A percentile compares a stretch with the other conserved stretches of the same genome.
phyloP scores from a whole-genome alignment of 1,284 basidiomycete genomes.

The Ustilago trichophora region DNA sequence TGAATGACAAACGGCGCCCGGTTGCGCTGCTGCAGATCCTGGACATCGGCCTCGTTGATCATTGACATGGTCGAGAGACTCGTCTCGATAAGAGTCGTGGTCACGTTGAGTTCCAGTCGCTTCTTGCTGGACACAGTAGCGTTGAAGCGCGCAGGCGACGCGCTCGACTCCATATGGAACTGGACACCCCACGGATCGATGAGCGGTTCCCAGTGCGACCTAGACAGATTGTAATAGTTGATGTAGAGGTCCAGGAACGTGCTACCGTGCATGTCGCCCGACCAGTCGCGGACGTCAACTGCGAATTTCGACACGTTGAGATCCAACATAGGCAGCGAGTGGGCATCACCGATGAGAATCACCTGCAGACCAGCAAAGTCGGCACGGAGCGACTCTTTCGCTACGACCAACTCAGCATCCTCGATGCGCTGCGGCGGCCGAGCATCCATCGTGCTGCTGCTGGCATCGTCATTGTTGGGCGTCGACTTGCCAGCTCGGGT shows the following conservation, averaged over 20 bases:
- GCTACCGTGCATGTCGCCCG: conserved; percentile 76
- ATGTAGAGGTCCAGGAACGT: conserved; percentile 75
- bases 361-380: conserved; percentile 79
- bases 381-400: conserved; percentile 60
- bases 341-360: conserved; percentile 91
- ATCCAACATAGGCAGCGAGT: conserved; percentile 94
- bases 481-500: conserved; percentile 4
- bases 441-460: conserved; percentile 9
- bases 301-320: conserved; percentile 85
- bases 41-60: conserved; percentile 74
- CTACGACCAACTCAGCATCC: conserved; percentile 59
- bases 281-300: conserved; percentile 90
- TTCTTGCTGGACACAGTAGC: conserved; percentile 80
- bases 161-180: conserved; percentile 68
- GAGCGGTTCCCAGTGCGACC: conserved; percentile 99
- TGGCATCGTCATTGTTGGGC: conserved; percentile 1
- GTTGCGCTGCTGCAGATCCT: conserved; percentile 69
- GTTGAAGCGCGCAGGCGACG: conserved; percentile 70
- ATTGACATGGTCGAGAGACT: conserved; percentile 77
- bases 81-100: conserved; percentile 88
- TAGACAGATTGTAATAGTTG: conserved; percentile 95
- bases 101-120: conserved; percentile 91
- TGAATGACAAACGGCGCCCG: conserved; percentile 92
- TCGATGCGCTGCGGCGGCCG: conserved; percentile 22
- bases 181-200: conserved; percentile 97